Evolutionary conservation across 2,329 filamentous ascomycete genomes (phyloP), one percentile per base, ranked within the genome.

Genomic region (Fusarium irregulare): DNA sequence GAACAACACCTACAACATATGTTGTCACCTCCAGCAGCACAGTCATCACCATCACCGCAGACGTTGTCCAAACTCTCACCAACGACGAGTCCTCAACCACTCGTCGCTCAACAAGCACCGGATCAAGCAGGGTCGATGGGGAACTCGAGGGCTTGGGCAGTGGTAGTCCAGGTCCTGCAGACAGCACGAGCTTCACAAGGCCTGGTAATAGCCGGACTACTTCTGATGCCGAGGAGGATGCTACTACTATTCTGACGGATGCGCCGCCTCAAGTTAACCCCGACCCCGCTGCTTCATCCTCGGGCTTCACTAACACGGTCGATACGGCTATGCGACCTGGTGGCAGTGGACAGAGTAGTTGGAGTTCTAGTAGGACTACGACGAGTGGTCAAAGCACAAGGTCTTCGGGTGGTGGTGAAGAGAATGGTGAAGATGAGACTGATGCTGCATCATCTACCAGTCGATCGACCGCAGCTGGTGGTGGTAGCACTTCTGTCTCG

Each of bases 11-110:
- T 0, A n/a, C 44, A 2, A 55, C 42, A 4, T 71, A 45, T 4
- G 28, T 50, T 1, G 20, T 64, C 2, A 71, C 68, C 6, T 71
- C 68, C 0, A 42, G 41, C 16, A 40, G 6, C 3, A 55, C 37
- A 3, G 23, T 65, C 3, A 25, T 61, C 6, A 68, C 54, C 2
- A 57, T 60, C 1, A 65, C 68, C 0, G 34, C 54, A 0, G 13
- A 61, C 6, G 4, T 65, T 0, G 41, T 64, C 6, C n/a, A 57
- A 27, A 68, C 64, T 3, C 37, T 61, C 11, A 59, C 41, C 5
- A n/a, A 59, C 4, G 18, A 20, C 2, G 10, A 37, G 6, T 6
- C 55, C 0, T 6, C 16, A 3, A 7, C 12, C 1, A 30, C 11
- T 3, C 28, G 18, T 1, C 23, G 12, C 3, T 23, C 34, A 8